Evolutionary conservation across 2,329 filamentous ascomycete species (phyloP), one percentile per base, ranked within the genome.

Genomic region (Clonostachys solani): DNA sequence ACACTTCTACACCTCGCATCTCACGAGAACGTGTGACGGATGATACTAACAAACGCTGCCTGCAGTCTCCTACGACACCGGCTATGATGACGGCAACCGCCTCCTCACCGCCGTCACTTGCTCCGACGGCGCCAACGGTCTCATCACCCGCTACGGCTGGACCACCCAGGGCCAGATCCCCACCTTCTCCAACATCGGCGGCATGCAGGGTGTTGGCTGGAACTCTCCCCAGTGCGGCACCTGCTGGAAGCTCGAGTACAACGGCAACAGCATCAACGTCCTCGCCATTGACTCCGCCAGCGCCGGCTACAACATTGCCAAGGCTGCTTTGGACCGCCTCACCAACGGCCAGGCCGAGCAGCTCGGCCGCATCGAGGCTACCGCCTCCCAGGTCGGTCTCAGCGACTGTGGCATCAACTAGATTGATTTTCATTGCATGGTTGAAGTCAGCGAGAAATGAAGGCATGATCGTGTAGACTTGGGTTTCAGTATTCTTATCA

Each of bases 31-130:
- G 17, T 38, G n/a, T 12, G 29, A 12, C 29, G 33, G 12, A 29
- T 19, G 42, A 13, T 40, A 12, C 33, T 35, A 40, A 34, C 40
- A 47, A 52, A 57, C 46, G 59, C 49, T 44, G n/a, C 12, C 15
- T 33, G 7, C 59, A 64, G 86, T 91, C 59, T 85, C 84, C 53
- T 92, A 84, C 66, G 87, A 92, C 68, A 67, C 70, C 17, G 81
- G 77, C 60, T 94, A 89, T 69, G 87, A 92, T 60, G 69, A 84
- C 52, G 62, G 62, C 42, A 54, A 54, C 50, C 77, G 81, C 49
- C 72, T 78, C 41, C 63, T 92, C 47, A 72, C 66, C 34, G 63
- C 59, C 6, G 75, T 90, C 41, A 63, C 83, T 51, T 90, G 86
- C 77, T 86, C 81, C 33, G 81, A 89, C 59, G 86, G 86, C 47